Percentiles rank a stretch among this genome's conserved stretches.
These are phyloP conservation scores for Pogostemon cablin DNA, from an alignment of 257 asterid genomes.

Conservation along the genomic window DNA sequence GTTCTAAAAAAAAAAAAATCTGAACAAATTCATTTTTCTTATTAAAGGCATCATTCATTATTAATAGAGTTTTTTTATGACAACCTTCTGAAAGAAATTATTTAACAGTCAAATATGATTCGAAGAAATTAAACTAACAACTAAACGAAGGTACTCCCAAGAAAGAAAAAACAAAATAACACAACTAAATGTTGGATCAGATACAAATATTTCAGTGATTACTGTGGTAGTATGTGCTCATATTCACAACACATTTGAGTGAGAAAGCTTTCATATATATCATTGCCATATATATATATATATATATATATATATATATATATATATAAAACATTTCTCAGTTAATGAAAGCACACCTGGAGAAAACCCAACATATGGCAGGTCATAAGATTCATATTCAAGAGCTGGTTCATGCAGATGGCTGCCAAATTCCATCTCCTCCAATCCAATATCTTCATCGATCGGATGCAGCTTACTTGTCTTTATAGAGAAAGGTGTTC, in stretches of 20 bases:
- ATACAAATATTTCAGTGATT: neutral
- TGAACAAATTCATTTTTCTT: neutral
- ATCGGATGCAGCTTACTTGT: neutral
- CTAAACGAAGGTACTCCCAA: neutral
- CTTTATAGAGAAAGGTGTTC: neutral
- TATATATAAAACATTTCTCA: neutral
- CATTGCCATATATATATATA: neutral
- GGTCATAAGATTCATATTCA: conserved; percentile 25
- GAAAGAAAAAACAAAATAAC: neutral
- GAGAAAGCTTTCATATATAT: neutral
- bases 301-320: neutral
- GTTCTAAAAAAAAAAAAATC: neutral
- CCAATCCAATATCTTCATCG: conserved; percentile 12
- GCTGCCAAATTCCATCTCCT: conserved; percentile 19
- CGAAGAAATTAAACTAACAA: neutral
- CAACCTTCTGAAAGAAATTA: neutral
- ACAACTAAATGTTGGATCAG: neutral
- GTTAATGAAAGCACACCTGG: conserved; percentile 30
- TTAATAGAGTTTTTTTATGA: neutral
- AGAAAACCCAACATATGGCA: conserved; percentile 24
- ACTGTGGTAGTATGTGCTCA: conserved; percentile 9
- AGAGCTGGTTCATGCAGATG: conserved; percentile 4
- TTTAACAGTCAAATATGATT: neutral
- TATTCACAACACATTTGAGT: neutral
- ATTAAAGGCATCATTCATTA: neutral